Percentiles rank a stretch among this genome's conserved stretches.
Evolutionary conservation across 306 rosid genomes (phyloP).

Genomic region (Myrica gale): DNA sequence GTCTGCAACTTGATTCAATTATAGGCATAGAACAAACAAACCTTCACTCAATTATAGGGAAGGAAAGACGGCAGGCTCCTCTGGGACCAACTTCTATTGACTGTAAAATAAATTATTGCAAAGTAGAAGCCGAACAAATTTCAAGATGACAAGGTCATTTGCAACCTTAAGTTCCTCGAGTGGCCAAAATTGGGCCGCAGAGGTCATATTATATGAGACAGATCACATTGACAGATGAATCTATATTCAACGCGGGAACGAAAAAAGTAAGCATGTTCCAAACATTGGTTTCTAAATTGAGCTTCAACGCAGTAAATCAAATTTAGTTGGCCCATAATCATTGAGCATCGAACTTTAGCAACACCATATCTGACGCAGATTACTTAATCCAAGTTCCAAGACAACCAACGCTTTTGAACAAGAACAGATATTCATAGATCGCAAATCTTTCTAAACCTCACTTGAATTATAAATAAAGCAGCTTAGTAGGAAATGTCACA

Average conservation of each 20-base stretch:
- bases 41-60: too few relatives aligned
- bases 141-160: neutral
- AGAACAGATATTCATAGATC: neutral
- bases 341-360: neutral
- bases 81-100: neutral
- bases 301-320: neutral
- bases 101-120: neutral
- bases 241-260: too few relatives aligned
- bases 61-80: too few relatives aligned
- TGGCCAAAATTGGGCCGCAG: too few relatives aligned
- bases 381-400: neutral
- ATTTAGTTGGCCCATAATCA: neutral
- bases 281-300: too few relatives aligned
- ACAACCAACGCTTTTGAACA: neutral
- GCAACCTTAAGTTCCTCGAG: too few relatives aligned
- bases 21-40: too few relatives aligned
- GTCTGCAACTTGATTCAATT: neutral
- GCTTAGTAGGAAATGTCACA: constrained; percentile 11
- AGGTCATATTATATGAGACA: too few relatives aligned
- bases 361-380: neutral
- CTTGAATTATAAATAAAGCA: constrained; percentile 21
- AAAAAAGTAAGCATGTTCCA: too few relatives aligned
- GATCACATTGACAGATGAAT: too few relatives aligned
- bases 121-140: neutral
- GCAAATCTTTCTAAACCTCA: constrained; percentile 16